Conservation (phyloP, 495 filamentous ascomycete species). For the Durotheca rogersii region DNA sequence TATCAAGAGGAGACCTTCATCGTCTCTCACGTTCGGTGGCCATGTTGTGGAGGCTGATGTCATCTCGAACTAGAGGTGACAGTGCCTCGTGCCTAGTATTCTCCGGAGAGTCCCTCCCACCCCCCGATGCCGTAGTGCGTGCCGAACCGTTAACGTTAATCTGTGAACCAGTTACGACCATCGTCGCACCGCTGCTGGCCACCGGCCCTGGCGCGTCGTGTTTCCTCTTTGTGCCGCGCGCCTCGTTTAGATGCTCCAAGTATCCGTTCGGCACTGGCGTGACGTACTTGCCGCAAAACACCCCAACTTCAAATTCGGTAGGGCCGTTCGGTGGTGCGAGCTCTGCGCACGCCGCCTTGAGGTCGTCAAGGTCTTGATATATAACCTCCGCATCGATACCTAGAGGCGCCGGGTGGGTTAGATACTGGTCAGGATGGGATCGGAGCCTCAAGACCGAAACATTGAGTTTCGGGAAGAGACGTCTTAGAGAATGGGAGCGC, state of each 20-base stretch:
- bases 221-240: constrained; percentile 24
- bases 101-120: constrained; percentile 2
- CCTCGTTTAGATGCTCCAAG: constrained; percentile 76
- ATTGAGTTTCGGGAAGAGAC: no score
- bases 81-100: constrained; percentile 7
- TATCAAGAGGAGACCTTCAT: constrained; percentile 2
- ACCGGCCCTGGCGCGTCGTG: constrained; percentile 16
- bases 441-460: background rate
- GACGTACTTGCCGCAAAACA: constrained; percentile 90
- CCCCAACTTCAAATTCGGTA: constrained; percentile 83
- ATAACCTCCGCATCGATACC: constrained; percentile 87
- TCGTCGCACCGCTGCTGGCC: constrained; percentile 21
- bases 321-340: constrained; percentile 57
- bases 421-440: background rate
- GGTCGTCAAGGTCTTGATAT: constrained; percentile 82
- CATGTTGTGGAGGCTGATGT: constrained; percentile 27
- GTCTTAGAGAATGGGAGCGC: background rate
- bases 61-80: constrained; percentile 19
- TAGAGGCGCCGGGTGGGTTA: constrained; percentile 35
- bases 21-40: constrained; percentile 23
- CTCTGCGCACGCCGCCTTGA: constrained; percentile 77
- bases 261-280: constrained; percentile 82
- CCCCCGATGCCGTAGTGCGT: constrained; percentile 3
- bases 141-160: constrained; percentile 11
- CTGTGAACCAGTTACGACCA: constrained; percentile 5